phyloP scores from a whole-genome alignment of 129 eudicot species.

The Flaveria trinervia region DNA sequence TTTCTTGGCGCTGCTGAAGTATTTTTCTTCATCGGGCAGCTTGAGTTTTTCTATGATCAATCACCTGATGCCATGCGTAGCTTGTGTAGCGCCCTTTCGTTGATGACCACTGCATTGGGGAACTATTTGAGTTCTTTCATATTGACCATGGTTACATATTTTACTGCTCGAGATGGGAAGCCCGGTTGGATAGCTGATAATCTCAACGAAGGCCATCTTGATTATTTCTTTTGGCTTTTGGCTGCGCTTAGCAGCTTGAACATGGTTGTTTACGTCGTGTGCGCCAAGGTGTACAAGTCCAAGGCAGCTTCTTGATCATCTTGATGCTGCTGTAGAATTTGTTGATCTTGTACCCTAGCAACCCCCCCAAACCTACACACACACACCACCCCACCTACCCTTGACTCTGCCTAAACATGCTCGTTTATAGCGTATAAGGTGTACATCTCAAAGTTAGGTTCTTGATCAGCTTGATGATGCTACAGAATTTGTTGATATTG shows the following conservation, averaged over 20 bases:
- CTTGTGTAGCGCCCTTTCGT: constrained; percentile 38
- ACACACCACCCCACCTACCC: too few species aligned
- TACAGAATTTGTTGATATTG: constrained; percentile 12
- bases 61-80: constrained; percentile 47
- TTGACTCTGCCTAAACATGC: constrained; percentile 22
- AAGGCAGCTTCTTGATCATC: constrained; percentile 23
- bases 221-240: constrained; percentile 48
- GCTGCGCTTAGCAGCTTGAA: constrained; percentile 41
- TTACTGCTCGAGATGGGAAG: constrained; percentile 32
- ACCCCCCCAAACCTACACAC: too few species aligned
- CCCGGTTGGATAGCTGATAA: constrained; percentile 45
- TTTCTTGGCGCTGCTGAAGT: constrained; percentile 45
- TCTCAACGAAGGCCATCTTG: constrained; percentile 41
- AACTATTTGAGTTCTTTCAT: constrained; percentile 44
- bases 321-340: background rate
- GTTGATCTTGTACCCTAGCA: background rate
- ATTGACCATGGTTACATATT: constrained; percentile 31
- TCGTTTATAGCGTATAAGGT: constrained; percentile 16
- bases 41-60: constrained; percentile 43
- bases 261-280: constrained; percentile 26
- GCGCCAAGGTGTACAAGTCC: constrained; percentile 32
- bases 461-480: background rate
- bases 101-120: constrained; percentile 39
- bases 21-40: constrained; percentile 40
- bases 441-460: too few species aligned